These are phyloP conservation scores for Linum tenue DNA, from an alignment of 345 rosid genomes.

Conservation along the genomic window DNA sequence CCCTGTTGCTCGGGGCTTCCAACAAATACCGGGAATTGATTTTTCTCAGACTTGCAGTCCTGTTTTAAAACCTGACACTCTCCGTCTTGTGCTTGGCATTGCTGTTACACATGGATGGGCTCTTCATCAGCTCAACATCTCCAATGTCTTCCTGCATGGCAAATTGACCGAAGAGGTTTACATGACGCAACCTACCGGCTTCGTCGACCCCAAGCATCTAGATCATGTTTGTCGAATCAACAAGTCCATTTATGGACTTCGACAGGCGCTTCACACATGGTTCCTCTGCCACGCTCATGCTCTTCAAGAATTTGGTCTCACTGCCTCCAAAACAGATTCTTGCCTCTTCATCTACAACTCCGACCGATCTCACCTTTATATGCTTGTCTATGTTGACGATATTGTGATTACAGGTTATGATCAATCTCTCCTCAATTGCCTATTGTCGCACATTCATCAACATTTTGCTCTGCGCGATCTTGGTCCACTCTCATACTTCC, in stretches of 20 bases:
- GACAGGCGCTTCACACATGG: background rate
- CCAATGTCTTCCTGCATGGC: background rate
- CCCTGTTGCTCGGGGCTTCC: background rate
- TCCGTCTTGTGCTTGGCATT: background rate
- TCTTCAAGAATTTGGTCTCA: background rate
- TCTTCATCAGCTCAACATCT: background rate
- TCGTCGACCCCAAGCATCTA: background rate
- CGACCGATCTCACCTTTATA: background rate
- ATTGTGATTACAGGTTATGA: background rate
- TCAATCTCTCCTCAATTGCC: background rate
- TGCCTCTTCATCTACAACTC: constrained; percentile 1
- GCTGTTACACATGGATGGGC: background rate
- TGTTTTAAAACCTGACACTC: constrained; percentile 6
- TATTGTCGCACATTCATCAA: background rate
- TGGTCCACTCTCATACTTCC: constrained; percentile 2
- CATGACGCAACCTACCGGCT: background rate
- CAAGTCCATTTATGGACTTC: background rate
- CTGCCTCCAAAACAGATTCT: background rate
- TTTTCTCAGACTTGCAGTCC: constrained; percentile 6
- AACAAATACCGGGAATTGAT: constrained; percentile 7
- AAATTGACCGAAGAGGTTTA: background rate
- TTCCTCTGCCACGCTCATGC: background rate
- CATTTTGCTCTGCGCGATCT: constrained; percentile 1
- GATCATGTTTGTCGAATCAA: background rate
- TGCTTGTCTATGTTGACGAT: background rate